Evolutionary conservation across 192 early-diverging fungal genomes (phyloP), one percentile per base, ranked within the genome.

Genomic region (Geranomyces michiganensis): DNA sequence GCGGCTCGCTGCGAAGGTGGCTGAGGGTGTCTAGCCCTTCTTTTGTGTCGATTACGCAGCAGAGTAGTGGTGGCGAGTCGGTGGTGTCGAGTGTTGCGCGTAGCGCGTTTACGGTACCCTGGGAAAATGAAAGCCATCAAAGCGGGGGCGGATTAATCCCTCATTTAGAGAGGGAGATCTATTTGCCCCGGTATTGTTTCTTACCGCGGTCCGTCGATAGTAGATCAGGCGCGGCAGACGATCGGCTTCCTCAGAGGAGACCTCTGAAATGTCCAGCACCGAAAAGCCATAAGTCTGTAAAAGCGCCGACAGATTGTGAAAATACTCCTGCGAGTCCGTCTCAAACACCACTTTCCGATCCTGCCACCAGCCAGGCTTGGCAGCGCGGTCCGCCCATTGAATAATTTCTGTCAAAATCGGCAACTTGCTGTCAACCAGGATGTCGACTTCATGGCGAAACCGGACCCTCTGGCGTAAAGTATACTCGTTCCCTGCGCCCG

Each of bases 31-130:
- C 68, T 2, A 70, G 45, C 19, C 68, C 68, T 43, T 70, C 68
- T 41, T 70, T 70, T 14, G 68, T 70, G 45, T 70, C 68, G 26
- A 70, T 70, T 33, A 70, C 68, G 9, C 24, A 31, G 24, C 68
- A 70, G 22, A 70, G 30, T 21, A 31, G 68, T 15, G 30, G 33
- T 27, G 58, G 58, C 27, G 22, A 31, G 31, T 60, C 58, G 2
- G 58, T 60, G 8, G 58, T 60, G 33, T 70, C 68, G 24, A 70
- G 31, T n/a, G 55, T 61, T n/a, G 68, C 68, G 15, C 68, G 68
- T 8, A 70, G 45, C 17, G 68, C 68, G 32, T 70, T 70, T 14
- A 70, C 68, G 26, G 68, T 70, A 56, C 68, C 45, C 67, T 69
- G 56, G 46, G 46, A 19, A 47, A 47, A 47, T 19, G 46, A 47